Evolutionary conservation across 2,329 filamentous ascomycete genomes (phyloP).

Genomic region (Nothophoma quercina): DNA sequence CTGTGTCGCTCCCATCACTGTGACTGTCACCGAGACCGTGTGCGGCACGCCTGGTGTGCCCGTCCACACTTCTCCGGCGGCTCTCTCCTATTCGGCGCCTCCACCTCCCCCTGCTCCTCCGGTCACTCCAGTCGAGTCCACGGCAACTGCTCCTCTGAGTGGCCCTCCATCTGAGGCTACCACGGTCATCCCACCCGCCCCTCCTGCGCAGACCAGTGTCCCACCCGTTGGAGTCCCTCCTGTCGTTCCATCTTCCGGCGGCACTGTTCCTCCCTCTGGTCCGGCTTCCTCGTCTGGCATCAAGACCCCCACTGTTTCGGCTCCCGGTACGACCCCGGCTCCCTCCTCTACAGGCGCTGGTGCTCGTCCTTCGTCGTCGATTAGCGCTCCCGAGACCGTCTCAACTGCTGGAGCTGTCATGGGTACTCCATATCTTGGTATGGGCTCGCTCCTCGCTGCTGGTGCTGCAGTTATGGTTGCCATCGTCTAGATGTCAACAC

Average conservation of each 20-base stretch:
- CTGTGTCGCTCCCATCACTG: conserved; percentile 30
- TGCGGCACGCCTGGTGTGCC: conserved; percentile 25
- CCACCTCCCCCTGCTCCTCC: conserved; percentile 14
- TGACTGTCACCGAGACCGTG: conserved; percentile 38
- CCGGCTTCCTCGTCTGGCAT: conserved; percentile 9
- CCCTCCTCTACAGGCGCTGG: conserved; percentile 23
- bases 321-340: conserved; percentile 9
- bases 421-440: conserved; percentile 25
- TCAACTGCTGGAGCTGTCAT: conserved; percentile 29
- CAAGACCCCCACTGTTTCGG: conserved; percentile 8
- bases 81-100: conserved; percentile 17
- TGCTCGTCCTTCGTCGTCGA: conserved; percentile 13
- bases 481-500: conserved; percentile 22
- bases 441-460: conserved; percentile 32
- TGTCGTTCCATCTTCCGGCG: conserved; percentile 12
- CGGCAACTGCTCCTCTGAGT: conserved; percentile 22
- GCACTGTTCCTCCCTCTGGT: background rate
- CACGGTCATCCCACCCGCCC: conserved; percentile 18
- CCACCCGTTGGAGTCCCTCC: conserved; percentile 5
- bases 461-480: conserved; percentile 32
- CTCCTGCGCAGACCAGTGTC: conserved; percentile 14
- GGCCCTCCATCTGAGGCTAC: conserved; percentile 13
- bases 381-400: conserved; percentile 13
- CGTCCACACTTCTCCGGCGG: conserved; percentile 18
- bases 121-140: conserved; percentile 23